A percentile compares a stretch with the other conserved stretches of the same genome.
phyloP scores from a whole-genome alignment of 2,329 filamentous ascomycete genomes.

The Beauveria rudraprayagi region DNA sequence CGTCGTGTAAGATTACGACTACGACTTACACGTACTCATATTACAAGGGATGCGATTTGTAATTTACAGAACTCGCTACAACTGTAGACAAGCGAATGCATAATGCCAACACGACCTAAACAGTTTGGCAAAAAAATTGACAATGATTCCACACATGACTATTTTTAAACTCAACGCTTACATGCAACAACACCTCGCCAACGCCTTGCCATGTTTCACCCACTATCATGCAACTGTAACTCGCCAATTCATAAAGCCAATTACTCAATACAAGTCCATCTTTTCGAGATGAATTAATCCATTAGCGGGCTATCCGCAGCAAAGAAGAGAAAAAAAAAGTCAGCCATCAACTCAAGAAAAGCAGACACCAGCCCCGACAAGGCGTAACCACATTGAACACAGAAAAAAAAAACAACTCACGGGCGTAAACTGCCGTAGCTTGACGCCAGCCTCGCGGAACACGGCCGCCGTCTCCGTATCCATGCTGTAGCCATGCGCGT shows the following conservation, averaged over 20 bases:
- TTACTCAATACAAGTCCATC: constrained; percentile 30
- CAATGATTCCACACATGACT: too few relatives aligned
- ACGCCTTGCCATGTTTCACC: background rate
- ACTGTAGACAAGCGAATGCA: too few relatives aligned
- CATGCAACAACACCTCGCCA: background rate
- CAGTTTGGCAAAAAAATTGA: too few relatives aligned
- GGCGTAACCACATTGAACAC: background rate
- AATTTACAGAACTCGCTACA: too few relatives aligned
- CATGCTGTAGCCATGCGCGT: constrained; percentile 91
- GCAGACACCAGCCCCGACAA: background rate
- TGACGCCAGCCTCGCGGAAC: constrained; percentile 75
- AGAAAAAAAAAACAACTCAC: constrained; percentile 40
- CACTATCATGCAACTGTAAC: background rate
- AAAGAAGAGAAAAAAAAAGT: background rate
- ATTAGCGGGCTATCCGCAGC: constrained; percentile 46
- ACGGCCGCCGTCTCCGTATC: constrained; percentile 76
- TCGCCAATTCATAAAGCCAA: background rate
- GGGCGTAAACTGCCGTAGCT: constrained; percentile 78
- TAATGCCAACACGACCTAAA: too few relatives aligned
- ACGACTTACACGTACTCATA: too few relatives aligned
- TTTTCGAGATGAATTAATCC: constrained; percentile 56
- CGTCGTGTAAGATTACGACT: too few relatives aligned
- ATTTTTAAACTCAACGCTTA: background rate
- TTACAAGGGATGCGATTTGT: too few relatives aligned
- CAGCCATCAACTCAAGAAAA: background rate